Percentiles rank a stretch among this genome's conserved stretches.
These are phyloP conservation scores for Cornus florida DNA, from an alignment of 148 eudicot species.

Conservation along the genomic window DNA sequence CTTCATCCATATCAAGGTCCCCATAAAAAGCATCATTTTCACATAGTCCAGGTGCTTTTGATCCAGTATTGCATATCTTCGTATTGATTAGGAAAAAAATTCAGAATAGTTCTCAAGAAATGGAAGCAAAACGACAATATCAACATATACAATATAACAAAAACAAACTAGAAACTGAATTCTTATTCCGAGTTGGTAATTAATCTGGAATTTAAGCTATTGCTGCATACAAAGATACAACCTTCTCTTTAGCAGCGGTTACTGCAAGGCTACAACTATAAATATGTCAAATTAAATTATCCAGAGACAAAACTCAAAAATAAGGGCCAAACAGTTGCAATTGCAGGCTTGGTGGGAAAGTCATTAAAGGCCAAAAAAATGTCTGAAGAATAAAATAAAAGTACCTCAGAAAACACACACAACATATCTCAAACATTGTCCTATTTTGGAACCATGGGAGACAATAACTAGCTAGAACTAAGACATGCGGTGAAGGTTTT, in stretches of 20 bases:
- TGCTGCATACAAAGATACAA: background rate
- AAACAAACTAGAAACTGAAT: background rate
- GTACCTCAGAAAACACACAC: background rate
- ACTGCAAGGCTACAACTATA: background rate
- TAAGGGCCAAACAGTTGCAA: background rate
- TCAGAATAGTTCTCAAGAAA: background rate
- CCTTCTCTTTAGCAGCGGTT: background rate
- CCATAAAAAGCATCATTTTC: conserved; percentile 48
- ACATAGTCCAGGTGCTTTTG: conserved; percentile 36
- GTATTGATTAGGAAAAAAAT: conserved; percentile 9
- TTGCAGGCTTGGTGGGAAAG: background rate
- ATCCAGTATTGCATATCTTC: conserved; percentile 42
- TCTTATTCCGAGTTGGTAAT: background rate
- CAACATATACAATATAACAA: too few species aligned
- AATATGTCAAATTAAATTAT: background rate
- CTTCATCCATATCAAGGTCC: conserved; percentile 45
- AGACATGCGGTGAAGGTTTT: background rate
- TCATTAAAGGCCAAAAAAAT: background rate
- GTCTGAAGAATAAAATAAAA: conserved; percentile 1
- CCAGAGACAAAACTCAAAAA: conserved; percentile 1
- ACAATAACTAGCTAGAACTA: background rate
- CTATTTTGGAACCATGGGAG: background rate
- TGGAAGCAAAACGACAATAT: background rate
- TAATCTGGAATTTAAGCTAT: background rate
- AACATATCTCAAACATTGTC: background rate